Base-by-base conservation (phyloP, 1,139 yeast genomes). In the Schizosaccharomyces versatilis region DNA sequence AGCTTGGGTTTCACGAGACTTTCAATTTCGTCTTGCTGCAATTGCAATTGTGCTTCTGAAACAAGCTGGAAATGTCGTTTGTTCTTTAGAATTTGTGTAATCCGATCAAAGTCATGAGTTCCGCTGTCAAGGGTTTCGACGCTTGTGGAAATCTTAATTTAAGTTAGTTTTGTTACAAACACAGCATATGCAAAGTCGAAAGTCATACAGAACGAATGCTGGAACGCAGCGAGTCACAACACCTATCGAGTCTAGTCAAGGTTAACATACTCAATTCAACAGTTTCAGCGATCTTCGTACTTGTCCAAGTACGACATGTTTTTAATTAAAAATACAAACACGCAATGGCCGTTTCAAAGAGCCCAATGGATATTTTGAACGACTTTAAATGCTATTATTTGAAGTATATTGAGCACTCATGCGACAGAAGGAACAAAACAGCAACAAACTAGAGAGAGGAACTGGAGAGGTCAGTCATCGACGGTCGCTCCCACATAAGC, bases 41-140 rank as follows among this genome's bases (percentile, higher is more conserved):
- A 32, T 9, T 32, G 36, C 8, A 44, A 36, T 44, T 44, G 36
- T 15, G 19, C 36, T 38, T 57, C 57, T 1, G 59, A 41, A 32
- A 57, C 36, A 19, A 57, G 44, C 24, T 54, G 57, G 42, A 57
- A 57, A 41, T 57, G 59, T 39, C 54, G 39, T 38, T 54, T 36
- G 51, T 19, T 48, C 19, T 41, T 38, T 24, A 56, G 36, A 41
- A 57, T 53, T 38, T 14, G 38, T 17, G 38, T 40, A 8, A 57
- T 53, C 8, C 59, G 53, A 12, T 57, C 57, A n/a, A 57, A 54
- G 40, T 57, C 59, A 19, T 44, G 17, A 51, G 56, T 57, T 12
- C 59, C 57, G 24, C 44, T 10, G 39, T 57, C 53, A 1, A 57
- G 52, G 7, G 55, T 49, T 14, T 40, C 36, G 38, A 57, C 36